A percentile compares a stretch with the other conserved stretches of the same genome.
phyloP scores from a whole-genome alignment of 2,329 filamentous ascomycete genomes.

The Cadophora luteo-olivacea region DNA sequence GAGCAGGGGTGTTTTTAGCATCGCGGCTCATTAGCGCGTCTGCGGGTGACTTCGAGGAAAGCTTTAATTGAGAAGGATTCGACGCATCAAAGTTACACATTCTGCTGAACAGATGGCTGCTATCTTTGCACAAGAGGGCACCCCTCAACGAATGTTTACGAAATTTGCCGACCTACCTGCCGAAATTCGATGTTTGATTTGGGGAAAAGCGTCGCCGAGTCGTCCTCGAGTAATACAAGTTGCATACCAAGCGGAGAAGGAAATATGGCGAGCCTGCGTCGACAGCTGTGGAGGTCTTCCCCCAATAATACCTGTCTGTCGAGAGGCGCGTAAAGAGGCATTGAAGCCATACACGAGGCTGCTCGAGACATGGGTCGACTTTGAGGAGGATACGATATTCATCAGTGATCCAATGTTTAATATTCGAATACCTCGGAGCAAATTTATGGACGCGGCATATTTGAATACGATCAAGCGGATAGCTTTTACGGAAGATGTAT shows the following conservation, averaged over 20 bases:
- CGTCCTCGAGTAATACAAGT: conserved; percentile 30
- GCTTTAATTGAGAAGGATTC: not conserved
- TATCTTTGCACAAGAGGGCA: not conserved
- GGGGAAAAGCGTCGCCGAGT: conserved; percentile 16
- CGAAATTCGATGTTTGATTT: conserved; percentile 26
- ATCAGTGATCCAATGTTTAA: conserved; percentile 31
- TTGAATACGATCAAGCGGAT: conserved; percentile 23
- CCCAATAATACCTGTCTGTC: conserved; percentile 22
- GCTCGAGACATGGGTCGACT: conserved; percentile 30
- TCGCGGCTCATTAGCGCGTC: not conserved
- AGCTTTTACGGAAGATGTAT: conserved; percentile 21
- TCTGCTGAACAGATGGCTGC: not conserved
- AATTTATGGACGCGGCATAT: conserved; percentile 22
- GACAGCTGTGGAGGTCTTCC: conserved; percentile 28
- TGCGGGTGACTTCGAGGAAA: not conserved
- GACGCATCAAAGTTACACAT: not conserved
- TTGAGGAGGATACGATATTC: conserved; percentile 31
- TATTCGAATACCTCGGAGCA: conserved; percentile 20
- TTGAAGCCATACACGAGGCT: conserved; percentile 24
- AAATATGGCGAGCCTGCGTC: conserved; percentile 26
- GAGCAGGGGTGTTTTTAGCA: not conserved
- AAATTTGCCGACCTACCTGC: conserved; percentile 24
- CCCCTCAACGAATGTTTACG: not conserved
- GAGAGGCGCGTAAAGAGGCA: conserved; percentile 30
- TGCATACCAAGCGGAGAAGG: conserved; percentile 19